Conservation (phyloP, 2,329 filamentous ascomycete genomes). For the Penicillium sp. region DNA sequence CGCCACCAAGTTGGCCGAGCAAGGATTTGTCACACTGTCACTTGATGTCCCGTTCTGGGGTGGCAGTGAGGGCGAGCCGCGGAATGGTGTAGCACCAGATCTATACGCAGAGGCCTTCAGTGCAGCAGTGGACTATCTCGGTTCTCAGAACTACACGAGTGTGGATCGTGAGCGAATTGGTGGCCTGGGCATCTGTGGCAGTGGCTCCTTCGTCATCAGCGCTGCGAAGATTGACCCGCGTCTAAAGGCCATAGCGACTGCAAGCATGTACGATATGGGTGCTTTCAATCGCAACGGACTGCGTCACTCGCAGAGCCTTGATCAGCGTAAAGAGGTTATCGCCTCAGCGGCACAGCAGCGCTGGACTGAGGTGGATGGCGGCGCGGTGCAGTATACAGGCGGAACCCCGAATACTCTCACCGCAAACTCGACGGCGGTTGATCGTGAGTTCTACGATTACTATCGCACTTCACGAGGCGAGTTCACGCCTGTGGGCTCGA, state of each 20-base stretch:
- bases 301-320: slow-evolving; percentile 1
- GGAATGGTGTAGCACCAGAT: slow-evolving; percentile 29
- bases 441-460: slow-evolving; percentile 38
- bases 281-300: not conserved
- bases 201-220: slow-evolving; percentile 22
- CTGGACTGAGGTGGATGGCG: slow-evolving; percentile 26
- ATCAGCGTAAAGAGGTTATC: slow-evolving; percentile 17
- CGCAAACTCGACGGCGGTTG: slow-evolving; percentile 21
- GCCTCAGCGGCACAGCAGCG: slow-evolving; percentile 24
- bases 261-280: not conserved
- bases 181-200: slow-evolving; percentile 35
- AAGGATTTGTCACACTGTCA: slow-evolving; percentile 30
- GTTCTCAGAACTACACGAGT: slow-evolving; percentile 13
- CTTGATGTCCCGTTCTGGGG: slow-evolving; percentile 33
- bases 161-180: slow-evolving; percentile 35
- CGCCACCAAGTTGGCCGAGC: slow-evolving; percentile 30
- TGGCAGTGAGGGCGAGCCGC: slow-evolving; percentile 29
- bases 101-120: slow-evolving; percentile 32
- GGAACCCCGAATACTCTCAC: slow-evolving; percentile 31
- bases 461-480: slow-evolving; percentile 38
- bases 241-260: not conserved
- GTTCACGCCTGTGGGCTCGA: slow-evolving; percentile 28
- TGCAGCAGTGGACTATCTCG: slow-evolving; percentile 34
- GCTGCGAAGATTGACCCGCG: not conserved
- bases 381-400: slow-evolving; percentile 17